phyloP scores from a whole-genome alignment of 2,329 filamentous ascomycete species.

The Hyphodiscus sp. region DNA sequence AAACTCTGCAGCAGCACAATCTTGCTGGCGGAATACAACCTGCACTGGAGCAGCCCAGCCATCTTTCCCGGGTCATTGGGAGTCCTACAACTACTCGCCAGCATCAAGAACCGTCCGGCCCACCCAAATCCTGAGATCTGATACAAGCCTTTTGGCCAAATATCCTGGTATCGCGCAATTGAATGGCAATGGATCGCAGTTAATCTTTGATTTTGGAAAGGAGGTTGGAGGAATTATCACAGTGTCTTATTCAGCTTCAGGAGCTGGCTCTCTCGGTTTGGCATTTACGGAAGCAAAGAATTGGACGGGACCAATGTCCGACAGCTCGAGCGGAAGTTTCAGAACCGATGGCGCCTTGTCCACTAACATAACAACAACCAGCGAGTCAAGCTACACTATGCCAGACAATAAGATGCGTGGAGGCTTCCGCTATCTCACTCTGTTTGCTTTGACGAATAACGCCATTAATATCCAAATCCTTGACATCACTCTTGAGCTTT shows the following conservation, averaged over 20 bases:
- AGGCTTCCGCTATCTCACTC: slow-evolving; percentile 46
- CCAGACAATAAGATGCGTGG: slow-evolving; percentile 40
- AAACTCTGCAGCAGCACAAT: slow-evolving; percentile 3
- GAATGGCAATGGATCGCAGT: slow-evolving; percentile 40
- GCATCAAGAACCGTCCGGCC: slow-evolving; percentile 44
- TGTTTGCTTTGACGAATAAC: slow-evolving; percentile 35
- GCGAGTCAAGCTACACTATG: slow-evolving; percentile 36
- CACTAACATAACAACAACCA: slow-evolving; percentile 32
- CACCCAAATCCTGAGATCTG: slow-evolving; percentile 11
- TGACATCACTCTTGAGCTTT: slow-evolving; percentile 31
- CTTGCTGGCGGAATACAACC: slow-evolving; percentile 49
- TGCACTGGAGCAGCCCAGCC: slow-evolving; percentile 40
- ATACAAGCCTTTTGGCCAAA: slow-evolving; percentile 34
- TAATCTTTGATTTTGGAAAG: slow-evolving; percentile 52
- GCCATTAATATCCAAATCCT: slow-evolving; percentile 25
- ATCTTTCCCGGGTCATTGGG: slow-evolving; percentile 52
- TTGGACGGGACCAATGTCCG: slow-evolving; percentile 39
- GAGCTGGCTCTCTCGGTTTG: slow-evolving; percentile 35
- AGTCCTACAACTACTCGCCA: slow-evolving; percentile 51
- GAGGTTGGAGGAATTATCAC: slow-evolving; percentile 51
- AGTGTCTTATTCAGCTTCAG: slow-evolving; percentile 41
- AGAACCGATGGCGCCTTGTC: slow-evolving; percentile 43
- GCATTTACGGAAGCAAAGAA: slow-evolving; percentile 42
- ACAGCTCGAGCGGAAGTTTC: slow-evolving; percentile 41
- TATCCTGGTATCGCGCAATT: slow-evolving; percentile 13